A percentile compares a stretch with the other conserved stretches of the same genome.
These are phyloP conservation scores for Kingdonia uniflora DNA, from an alignment of 164 flowering plant species.

Conservation along the genomic window DNA sequence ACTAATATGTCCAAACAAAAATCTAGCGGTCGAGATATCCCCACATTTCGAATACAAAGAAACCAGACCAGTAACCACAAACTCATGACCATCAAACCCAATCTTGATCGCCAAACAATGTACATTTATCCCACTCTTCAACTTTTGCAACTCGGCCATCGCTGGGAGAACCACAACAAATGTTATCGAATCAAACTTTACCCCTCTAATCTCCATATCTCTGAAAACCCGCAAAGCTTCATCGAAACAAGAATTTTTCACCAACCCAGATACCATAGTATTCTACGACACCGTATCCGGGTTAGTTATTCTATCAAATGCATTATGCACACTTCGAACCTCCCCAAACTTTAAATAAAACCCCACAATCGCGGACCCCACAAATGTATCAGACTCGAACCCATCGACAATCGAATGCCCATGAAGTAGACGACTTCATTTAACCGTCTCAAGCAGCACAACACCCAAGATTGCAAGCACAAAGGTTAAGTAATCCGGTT, in stretches of 20 bases:
- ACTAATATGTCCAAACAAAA: constrained; percentile 43
- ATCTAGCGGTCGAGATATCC: constrained; percentile 28
- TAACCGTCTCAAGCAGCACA: constrained; percentile 15
- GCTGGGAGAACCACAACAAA: constrained; percentile 59
- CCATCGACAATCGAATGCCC: constrained; percentile 55
- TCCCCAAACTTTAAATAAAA: constrained; percentile 39
- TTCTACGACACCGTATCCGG: constrained; percentile 77
- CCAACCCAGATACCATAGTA: constrained; percentile 72
- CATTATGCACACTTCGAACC: constrained; percentile 37
- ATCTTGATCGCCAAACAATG: constrained; percentile 54
- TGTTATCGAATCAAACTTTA: constrained; percentile 44
- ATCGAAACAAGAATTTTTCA: constrained; percentile 29
- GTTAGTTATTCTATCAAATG: constrained; percentile 56
- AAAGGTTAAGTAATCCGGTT: constrained; percentile 64
- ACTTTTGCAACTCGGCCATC: constrained; percentile 57
- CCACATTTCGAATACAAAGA: constrained; percentile 77
- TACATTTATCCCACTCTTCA: constrained; percentile 48
- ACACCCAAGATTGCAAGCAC: constrained; percentile 39
- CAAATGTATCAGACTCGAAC: constrained; percentile 41
- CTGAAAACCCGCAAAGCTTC: constrained; percentile 42
- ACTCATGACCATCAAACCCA: constrained; percentile 36
- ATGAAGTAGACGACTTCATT: constrained; percentile 41
- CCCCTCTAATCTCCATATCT: constrained; percentile 31
- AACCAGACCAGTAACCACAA: constrained; percentile 64
- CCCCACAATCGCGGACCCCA: constrained; percentile 54